A percentile compares a stretch with the other conserved stretches of the same genome.
Evolutionary conservation across 805 yeast species (phyloP).

Genomic region (Kuraishia capsulata): DNA sequence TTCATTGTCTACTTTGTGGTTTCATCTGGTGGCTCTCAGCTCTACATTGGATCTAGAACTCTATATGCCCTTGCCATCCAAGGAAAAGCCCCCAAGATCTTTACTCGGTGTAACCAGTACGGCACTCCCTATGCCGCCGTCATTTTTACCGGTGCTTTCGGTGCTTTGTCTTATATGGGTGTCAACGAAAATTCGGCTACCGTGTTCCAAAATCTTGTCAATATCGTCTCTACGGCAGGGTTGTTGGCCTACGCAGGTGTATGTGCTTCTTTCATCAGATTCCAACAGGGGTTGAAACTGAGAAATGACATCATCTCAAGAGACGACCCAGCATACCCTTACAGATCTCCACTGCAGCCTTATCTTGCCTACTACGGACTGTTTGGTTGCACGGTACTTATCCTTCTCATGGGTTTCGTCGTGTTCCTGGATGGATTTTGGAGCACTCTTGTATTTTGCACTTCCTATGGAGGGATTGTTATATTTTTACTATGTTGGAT

Average conservation of each 20-base stretch:
- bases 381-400: constrained; percentile 39
- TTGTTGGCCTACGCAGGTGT: constrained; percentile 58
- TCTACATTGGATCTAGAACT: constrained; percentile 35
- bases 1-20: constrained; percentile 33
- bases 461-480: constrained; percentile 55
- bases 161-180: constrained; percentile 42
- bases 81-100: constrained; percentile 35
- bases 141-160: constrained; percentile 42
- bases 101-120: constrained; percentile 31
- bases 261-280: constrained; percentile 43
- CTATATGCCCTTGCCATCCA: constrained; percentile 36
- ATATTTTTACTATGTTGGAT: constrained; percentile 40
- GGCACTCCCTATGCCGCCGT: constrained; percentile 50
- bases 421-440: constrained; percentile 50
- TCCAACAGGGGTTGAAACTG: constrained; percentile 49
- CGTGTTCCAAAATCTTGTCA: constrained; percentile 52
- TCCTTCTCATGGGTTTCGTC: constrained; percentile 51
- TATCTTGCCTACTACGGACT: constrained; percentile 57
- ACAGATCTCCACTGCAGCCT: constrained; percentile 63
- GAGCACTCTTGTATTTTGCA: constrained; percentile 52
- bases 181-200: constrained; percentile 38
- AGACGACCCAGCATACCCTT: constrained; percentile 58
- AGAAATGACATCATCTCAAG: constrained; percentile 60
- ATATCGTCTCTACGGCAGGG: constrained; percentile 54
- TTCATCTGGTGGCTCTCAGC: constrained; percentile 40